These are phyloP conservation scores for Huiozyma sinensis DNA, from an alignment of 805 yeast genomes.

Conservation along the genomic window DNA sequence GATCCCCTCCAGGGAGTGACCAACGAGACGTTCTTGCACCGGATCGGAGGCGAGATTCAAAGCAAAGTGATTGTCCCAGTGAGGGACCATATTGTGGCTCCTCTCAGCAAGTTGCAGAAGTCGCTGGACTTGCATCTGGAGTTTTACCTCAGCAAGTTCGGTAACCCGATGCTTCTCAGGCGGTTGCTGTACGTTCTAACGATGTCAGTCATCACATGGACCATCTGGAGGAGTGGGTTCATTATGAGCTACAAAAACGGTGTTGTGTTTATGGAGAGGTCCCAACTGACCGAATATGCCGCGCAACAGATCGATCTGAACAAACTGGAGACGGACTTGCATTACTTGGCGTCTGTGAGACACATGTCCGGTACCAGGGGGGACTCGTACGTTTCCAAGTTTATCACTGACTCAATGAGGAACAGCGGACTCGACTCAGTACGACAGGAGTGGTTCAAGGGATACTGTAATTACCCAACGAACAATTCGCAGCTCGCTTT, in stretches of 20 bases:
- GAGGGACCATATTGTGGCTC: conserved; percentile 22
- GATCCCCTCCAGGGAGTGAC: background rate
- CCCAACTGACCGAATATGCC: conserved; percentile 37
- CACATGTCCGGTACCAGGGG: conserved; percentile 86
- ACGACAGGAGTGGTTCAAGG: conserved; percentile 31
- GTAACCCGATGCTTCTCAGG: conserved; percentile 74
- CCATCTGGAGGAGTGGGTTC: conserved; percentile 43
- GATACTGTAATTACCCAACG: conserved; percentile 58
- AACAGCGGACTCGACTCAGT: conserved; percentile 43
- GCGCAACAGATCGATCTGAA: conserved; percentile 39
- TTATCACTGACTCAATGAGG: conserved; percentile 46
- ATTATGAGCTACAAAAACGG: conserved; percentile 32
- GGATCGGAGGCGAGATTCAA: conserved; percentile 4
- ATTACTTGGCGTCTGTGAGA: conserved; percentile 65
- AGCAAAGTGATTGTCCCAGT: conserved; percentile 4
- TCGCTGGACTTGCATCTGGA: conserved; percentile 35
- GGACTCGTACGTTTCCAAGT: conserved; percentile 56
- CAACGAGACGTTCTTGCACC: conserved; percentile 1
- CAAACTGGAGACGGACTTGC: conserved; percentile 52
- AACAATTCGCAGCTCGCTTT: conserved; percentile 13
- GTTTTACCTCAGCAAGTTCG: conserved; percentile 45
- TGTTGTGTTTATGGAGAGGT: conserved; percentile 46
- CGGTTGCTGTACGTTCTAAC: conserved; percentile 58
- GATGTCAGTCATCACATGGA: conserved; percentile 43
- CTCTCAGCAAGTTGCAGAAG: conserved; percentile 22